Base-by-base conservation (phyloP, 768 basidiomycete species). In the Amyloporia xantha region DNA sequence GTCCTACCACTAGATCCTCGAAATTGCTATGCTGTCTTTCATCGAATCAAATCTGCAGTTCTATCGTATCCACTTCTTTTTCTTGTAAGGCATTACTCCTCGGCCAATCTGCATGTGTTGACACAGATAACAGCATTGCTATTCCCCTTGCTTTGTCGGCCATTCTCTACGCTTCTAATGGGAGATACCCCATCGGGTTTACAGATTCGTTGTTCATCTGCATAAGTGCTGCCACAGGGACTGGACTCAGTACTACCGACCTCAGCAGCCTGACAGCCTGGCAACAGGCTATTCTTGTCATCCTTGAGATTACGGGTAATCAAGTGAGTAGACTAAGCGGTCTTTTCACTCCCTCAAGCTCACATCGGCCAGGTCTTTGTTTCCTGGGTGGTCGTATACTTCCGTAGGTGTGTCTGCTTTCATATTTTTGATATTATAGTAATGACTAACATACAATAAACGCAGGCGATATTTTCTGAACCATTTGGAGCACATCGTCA, bases 101-200 rank as follows among this genome's bases (percentile, higher is more conserved):
- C 44, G 10, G 20, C 6, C 23, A 21, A 6, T 4, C 0, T 23
- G 3, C 23, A 13, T 23, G 1, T n/a, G n/a, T n/a, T n/a, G 50
- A 19, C 7, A 3, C 12, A 2, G 2, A 5, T 44, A 6, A 13
- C 38, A 66, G 65, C 38, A 59, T 54, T 10, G 30, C 68, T 25
- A 43, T 65, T 1, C 76, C 77, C 2, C 57, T 77, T 24, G 50
- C 77, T 47, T 58, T 62, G 4, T 63, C 71, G 12, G 67, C 61
- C 28, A 68, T 81, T 51, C 68, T 79, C 46, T 75, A 69, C 55
- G 74, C 66, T 1, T 64, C 61, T 41, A 75, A 73, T 43, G 73
- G 67, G 2, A 40, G 54, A 28, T 67, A 65, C 50, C 51, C 58
- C 4, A 58, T 73, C 25, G 41, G 47, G 9, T 73, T 64, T 49